Evolutionary conservation across 768 basidiomycete species (phyloP).

Genomic region (Serendipita indica): DNA sequence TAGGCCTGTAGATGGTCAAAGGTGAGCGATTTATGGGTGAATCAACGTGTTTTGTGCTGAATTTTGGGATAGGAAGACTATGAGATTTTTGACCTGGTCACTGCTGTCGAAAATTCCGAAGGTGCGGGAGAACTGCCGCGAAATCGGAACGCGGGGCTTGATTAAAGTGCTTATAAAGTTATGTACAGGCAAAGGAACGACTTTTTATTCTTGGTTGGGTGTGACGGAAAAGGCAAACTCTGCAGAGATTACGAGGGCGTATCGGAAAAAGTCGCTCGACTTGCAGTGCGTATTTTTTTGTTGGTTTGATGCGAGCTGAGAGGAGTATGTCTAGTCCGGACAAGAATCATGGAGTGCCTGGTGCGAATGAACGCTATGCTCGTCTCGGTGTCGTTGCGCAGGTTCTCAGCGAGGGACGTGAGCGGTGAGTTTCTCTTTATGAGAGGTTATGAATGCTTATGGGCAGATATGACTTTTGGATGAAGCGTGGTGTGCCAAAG

Average conservation of each 20-base stretch:
- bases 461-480: slow-evolving; percentile 54
- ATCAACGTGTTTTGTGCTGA: background rate
- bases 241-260: slow-evolving; percentile 73
- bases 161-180: background rate
- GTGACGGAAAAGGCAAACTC: slow-evolving; percentile 59
- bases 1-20: background rate
- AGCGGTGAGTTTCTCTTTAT: slow-evolving; percentile 43
- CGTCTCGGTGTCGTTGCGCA: slow-evolving; percentile 71
- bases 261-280: slow-evolving; percentile 77
- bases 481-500: slow-evolving; percentile 33
- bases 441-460: slow-evolving; percentile 4
- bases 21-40: background rate
- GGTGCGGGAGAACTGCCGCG: slow-evolving; percentile 39
- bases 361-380: slow-evolving; percentile 80
- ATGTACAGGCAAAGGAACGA: slow-evolving; percentile 61
- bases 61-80: slow-evolving; percentile 58
- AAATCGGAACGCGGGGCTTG: too few relatives aligned
- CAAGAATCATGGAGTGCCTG: slow-evolving; percentile 79
- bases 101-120: slow-evolving; percentile 63
- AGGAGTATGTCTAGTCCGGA: slow-evolving; percentile 51
- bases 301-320: background rate
- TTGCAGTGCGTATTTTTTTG: slow-evolving; percentile 53
- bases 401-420: slow-evolving; percentile 68
- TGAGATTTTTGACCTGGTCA: slow-evolving; percentile 91
- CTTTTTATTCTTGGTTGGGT: slow-evolving; percentile 90